Evolutionary conservation across 2,329 filamentous ascomycete genomes (phyloP), one percentile per base, ranked within the genome.

Genomic region (Ustulina deusta): DNA sequence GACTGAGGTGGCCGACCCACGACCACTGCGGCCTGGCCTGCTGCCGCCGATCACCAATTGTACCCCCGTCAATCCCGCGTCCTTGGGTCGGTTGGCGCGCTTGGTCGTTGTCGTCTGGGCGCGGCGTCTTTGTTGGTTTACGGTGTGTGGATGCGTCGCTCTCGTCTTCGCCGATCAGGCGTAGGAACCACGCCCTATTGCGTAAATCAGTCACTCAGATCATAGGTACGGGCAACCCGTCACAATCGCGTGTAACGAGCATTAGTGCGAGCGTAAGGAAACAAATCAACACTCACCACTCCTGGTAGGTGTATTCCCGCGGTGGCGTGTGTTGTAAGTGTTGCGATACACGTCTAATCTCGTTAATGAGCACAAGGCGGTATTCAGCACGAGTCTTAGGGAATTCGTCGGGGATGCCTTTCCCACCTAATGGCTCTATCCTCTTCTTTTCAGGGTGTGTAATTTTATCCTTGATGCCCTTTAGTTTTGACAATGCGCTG

Each of bases 151-250:
- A 78, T 1, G 85, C 79, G 70, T 81, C 81, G 62, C 79, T 80
- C 74, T 90, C 87, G 75, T 90, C 87, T 74, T 90, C 87, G 54
- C 88, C 88, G n/a, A 97, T 92, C 36, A 97, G 84, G 25, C 88
- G 87, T 7, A 94, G 90, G 73, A 93, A 96, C 82, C 93, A 92
- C 0, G 91, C 91, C 94, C 72, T 94, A 89, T 58, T 36, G 22
- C 10, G 9, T 6, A 27, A 27, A 54, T 69, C 7, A 66, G 55
- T 13, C 13, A 46, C 10, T 49, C 17, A 42, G 29, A 3, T 49
- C 15, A 27, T 7, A n/a, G 9, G 6, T 9, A 22, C 32, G n/a
- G 6, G 32, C 6, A 20, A 22, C 13, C 25, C 32, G 11, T 11
- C 6, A 17, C 36, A 32, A 11, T 49, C 44, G 22, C 4, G 38